Percentiles rank a stretch among this genome's conserved stretches.
phyloP scores from a whole-genome alignment of 345 rosid genomes.

The Dovyalis caffra region DNA sequence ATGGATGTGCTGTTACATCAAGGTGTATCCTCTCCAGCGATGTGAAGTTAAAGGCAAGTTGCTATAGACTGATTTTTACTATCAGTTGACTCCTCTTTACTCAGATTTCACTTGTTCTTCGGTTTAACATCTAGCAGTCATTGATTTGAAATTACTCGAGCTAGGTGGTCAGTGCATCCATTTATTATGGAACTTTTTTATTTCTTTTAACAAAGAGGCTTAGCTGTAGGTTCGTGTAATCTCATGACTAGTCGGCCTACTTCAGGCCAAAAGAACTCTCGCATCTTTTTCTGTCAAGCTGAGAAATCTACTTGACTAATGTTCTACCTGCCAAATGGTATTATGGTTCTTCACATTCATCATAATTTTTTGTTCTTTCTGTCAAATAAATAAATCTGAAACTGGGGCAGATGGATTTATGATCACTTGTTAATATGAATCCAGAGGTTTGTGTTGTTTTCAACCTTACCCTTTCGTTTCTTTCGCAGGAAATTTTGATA shows the following conservation, averaged over 20 bases:
- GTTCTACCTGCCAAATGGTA: too few relatives aligned
- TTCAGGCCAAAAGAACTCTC: not conserved
- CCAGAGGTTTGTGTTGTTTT: not conserved
- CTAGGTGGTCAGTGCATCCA: not conserved
- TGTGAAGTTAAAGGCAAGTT: slow-evolving; percentile 55
- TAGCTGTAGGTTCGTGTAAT: not conserved
- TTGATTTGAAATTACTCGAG: not conserved
- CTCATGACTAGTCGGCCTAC: not conserved
- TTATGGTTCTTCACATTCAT: not conserved
- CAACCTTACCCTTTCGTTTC: not conserved
- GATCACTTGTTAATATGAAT: not conserved
- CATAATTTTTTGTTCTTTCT: too few relatives aligned
- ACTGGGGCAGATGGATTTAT: not conserved
- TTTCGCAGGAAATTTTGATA: slow-evolving; percentile 41
- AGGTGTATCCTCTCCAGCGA: slow-evolving; percentile 59
- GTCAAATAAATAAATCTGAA: not conserved
- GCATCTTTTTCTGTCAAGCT: not conserved
- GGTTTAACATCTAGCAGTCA: not conserved
- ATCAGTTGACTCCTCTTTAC: not conserved
- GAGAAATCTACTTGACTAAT: not conserved
- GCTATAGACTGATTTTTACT: not conserved
- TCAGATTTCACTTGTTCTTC: not conserved
- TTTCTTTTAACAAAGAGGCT: not conserved
- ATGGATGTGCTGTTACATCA: slow-evolving; percentile 54
- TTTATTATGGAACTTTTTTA: not conserved